A percentile compares a stretch with the other conserved stretches of the same genome.
These are phyloP conservation scores for Penicillium malachiteum DNA, from an alignment of 495 filamentous ascomycete species.

Conservation along the genomic window DNA sequence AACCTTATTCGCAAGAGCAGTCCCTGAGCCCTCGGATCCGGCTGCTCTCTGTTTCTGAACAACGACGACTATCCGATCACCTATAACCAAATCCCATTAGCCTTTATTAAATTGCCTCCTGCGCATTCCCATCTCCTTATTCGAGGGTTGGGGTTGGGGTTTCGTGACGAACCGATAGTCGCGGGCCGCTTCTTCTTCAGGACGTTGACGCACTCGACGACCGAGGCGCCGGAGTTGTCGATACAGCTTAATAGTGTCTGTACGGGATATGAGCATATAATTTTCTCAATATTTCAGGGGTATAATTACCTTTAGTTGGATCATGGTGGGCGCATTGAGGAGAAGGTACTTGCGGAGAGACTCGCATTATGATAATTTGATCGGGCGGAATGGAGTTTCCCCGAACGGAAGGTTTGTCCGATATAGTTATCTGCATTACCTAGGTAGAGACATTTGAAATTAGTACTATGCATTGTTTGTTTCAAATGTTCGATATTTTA, in stretches of 20 bases:
- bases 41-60: constrained; percentile 92
- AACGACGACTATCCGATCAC: constrained; percentile 95
- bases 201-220: constrained; percentile 95
- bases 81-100: constrained; percentile 43
- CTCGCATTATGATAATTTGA: constrained; percentile 26
- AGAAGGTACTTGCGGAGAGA: background rate
- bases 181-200: constrained; percentile 87
- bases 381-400: constrained; percentile 27
- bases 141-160: background rate
- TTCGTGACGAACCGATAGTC: constrained; percentile 70
- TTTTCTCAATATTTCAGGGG: background rate
- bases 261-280: constrained; percentile 9
- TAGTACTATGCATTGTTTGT: too few species aligned
- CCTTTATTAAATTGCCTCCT: background rate
- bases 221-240: constrained; percentile 98
- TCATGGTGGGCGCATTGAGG: constrained; percentile 66
- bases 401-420: constrained; percentile 25
- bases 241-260: constrained; percentile 99
- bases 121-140: background rate
- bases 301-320: constrained; percentile 85
- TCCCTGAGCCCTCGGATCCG: constrained; percentile 58
- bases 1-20: constrained; percentile 81
- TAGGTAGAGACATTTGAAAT: too few species aligned
- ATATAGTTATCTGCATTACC: background rate
- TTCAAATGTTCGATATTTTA: too few species aligned